Evolutionary conservation across 495 filamentous ascomycete species (phyloP), one percentile per base, ranked within the genome.

Genomic region (Hypoxylon intermedium): DNA sequence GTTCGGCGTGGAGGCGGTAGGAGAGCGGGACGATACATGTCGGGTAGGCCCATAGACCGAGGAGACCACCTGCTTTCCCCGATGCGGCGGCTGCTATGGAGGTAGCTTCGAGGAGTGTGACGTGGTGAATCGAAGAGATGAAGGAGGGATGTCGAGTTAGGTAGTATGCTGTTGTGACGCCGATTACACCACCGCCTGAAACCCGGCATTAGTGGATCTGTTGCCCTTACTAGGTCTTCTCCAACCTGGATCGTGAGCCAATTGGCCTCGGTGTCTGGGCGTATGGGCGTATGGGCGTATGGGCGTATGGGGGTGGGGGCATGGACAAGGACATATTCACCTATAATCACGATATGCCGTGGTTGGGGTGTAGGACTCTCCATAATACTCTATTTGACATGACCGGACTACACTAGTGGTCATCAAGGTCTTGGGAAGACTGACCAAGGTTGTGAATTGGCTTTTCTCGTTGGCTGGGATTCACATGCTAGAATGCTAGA

Each of bases 21-120:
- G 89, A 94, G 48, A 98, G 77, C 1, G 91, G 90, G 0, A 97
- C 94, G 53, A 98, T 84, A 65, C 82, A 89, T 60, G 72, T 81
- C 1, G 94, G 94, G 67, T 97, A 97, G 9, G 94, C 94, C 94
- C 94, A 98, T 34, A 92, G 79, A 1, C 87, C 94, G 13, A 98
- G 78, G 9, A 98, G 82, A 1, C 94, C 94, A 3, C 94, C 94
- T 1, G 94, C 94, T 78, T 98, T 98, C 6, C 94, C 94, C 19
- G 92, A 96, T 34, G 94, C 94, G 19, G 89, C 93, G 9, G 92
- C 88, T 12, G 94, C 94, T 59, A 98, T 90, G 34, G 88, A 82
- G 11, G 86, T 86, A 0, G 94, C 92, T 80, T 98, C 94, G 58
- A 98, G 79, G 26, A 98, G 85, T 9, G 89, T 96, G 60, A 98